phyloP scores from a whole-genome alignment of 768 basidiomycete species.

The Hygrocybe punicea region DNA sequence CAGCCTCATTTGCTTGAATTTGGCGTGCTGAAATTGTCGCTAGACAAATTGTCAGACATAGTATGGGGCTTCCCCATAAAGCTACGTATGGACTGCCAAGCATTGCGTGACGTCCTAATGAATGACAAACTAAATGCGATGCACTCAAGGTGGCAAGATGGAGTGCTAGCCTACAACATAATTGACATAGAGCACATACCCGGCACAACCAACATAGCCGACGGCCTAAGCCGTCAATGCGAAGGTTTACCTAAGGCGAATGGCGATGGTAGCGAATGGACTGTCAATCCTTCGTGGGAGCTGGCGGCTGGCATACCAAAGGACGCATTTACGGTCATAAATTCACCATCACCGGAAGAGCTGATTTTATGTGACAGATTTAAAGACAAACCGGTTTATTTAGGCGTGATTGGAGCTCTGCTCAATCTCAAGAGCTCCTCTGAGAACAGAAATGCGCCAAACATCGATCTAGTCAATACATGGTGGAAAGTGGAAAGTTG shows the following conservation, averaged over 20 bases:
- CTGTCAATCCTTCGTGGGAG: slow-evolving; percentile 29
- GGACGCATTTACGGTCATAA: slow-evolving; percentile 12
- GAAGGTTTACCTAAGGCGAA: slow-evolving; percentile 13
- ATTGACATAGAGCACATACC: slow-evolving; percentile 23
- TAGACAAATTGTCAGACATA: slow-evolving; percentile 27
- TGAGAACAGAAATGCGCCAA: slow-evolving; percentile 16
- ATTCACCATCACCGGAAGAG: slow-evolving; percentile 9
- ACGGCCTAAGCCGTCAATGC: background rate
- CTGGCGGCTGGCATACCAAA: slow-evolving; percentile 12
- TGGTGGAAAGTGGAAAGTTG: slow-evolving; percentile 7
- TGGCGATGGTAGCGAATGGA: slow-evolving; percentile 32
- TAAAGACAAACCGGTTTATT: slow-evolving; percentile 15
- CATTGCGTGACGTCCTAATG: slow-evolving; percentile 29
- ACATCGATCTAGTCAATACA: slow-evolving; percentile 12
- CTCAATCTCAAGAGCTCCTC: slow-evolving; percentile 18
- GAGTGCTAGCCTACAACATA: slow-evolving; percentile 15
- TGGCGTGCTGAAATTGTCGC: slow-evolving; percentile 32
- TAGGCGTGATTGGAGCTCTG: slow-evolving; percentile 23
- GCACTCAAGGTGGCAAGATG: background rate
- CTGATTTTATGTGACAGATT: slow-evolving; percentile 5
- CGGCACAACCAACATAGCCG: slow-evolving; percentile 22
- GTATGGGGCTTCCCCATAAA: slow-evolving; percentile 31
- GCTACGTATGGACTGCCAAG: slow-evolving; percentile 38
- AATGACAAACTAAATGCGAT: slow-evolving; percentile 3
- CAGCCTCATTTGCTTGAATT: slow-evolving; percentile 37